These are phyloP conservation scores for Luffa aegyptiaca DNA, from an alignment of 306 rosid species.

Conservation along the genomic window DNA sequence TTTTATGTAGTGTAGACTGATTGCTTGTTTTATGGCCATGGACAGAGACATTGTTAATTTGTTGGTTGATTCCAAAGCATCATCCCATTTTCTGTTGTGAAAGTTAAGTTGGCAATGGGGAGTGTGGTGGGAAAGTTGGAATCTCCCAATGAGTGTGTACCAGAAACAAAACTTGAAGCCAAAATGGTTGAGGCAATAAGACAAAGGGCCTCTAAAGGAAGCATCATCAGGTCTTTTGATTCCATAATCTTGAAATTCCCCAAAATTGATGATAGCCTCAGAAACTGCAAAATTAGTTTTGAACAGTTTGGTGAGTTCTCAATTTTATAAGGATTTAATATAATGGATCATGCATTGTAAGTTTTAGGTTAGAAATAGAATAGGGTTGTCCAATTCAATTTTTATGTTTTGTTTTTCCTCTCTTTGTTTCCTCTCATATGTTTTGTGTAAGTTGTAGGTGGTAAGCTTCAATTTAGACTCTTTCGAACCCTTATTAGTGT, in stretches of 20 bases:
- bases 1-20: neutral
- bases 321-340: too few species aligned
- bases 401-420: too few species aligned
- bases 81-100: slow-evolving; percentile 14
- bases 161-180: slow-evolving; percentile 69
- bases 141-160: slow-evolving; percentile 18
- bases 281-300: slow-evolving; percentile 71
- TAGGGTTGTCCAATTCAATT: too few species aligned
- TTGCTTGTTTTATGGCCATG: neutral
- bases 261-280: slow-evolving; percentile 77
- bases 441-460: too few species aligned
- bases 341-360: too few species aligned
- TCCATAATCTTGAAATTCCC: slow-evolving; percentile 79
- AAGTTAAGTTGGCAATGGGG: slow-evolving; percentile 47
- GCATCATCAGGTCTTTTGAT: slow-evolving; percentile 65
- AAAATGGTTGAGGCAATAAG: slow-evolving; percentile 72
- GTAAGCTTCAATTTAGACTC: too few species aligned
- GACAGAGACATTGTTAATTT: neutral
- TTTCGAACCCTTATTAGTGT: too few species aligned
- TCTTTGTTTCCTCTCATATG: too few species aligned
- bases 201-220: slow-evolving; percentile 54
- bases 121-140: slow-evolving; percentile 41
- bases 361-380: too few species aligned
- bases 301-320: slow-evolving; percentile 64
- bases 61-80: neutral